Conservation (phyloP, 2,329 filamentous ascomycete species). For the Cercospora zeina region DNA sequence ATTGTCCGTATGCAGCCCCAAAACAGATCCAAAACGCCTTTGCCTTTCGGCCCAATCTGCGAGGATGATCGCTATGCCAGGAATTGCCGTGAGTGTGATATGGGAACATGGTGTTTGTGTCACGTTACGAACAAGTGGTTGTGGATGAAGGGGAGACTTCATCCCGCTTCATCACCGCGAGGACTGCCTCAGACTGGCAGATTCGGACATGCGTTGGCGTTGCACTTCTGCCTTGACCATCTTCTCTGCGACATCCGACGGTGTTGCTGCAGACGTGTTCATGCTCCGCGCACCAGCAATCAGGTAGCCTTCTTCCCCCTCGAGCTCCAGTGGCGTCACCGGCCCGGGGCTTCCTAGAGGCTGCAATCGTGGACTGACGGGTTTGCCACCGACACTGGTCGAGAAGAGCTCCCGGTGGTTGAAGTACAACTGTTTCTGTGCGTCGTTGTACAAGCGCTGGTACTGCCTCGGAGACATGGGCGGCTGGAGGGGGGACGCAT, state of each 20-base stretch:
- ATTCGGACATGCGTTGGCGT: conserved; percentile 27
- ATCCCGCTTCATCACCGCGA: background rate
- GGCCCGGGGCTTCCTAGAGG: conserved; percentile 55
- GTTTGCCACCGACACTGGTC: conserved; percentile 40
- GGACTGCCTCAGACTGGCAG: background rate
- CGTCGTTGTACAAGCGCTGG: conserved; percentile 50
- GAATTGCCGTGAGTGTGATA: background rate
- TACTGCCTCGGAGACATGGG: conserved; percentile 48
- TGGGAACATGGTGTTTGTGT: background rate
- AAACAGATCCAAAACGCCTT: background rate
- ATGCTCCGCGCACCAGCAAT: conserved; percentile 45
- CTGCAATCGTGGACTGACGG: conserved; percentile 51
- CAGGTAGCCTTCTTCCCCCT: conserved; percentile 48
- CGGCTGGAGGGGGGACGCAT: conserved; percentile 44
- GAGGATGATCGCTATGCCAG: background rate
- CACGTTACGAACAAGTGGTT: background rate
- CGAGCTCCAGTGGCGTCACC: conserved; percentile 56
- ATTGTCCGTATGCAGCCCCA: background rate
- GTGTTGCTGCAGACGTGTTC: conserved; percentile 23
- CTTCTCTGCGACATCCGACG: conserved; percentile 47
- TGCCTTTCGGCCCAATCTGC: background rate
- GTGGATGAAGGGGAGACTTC: background rate
- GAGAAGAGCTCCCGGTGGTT: conserved; percentile 50
- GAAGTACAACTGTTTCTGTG: conserved; percentile 51
- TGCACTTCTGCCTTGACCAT: conserved; percentile 50